phyloP scores from a whole-genome alignment of 139 green algal species.

The Auxenochlorella pyrenoidosa region DNA sequence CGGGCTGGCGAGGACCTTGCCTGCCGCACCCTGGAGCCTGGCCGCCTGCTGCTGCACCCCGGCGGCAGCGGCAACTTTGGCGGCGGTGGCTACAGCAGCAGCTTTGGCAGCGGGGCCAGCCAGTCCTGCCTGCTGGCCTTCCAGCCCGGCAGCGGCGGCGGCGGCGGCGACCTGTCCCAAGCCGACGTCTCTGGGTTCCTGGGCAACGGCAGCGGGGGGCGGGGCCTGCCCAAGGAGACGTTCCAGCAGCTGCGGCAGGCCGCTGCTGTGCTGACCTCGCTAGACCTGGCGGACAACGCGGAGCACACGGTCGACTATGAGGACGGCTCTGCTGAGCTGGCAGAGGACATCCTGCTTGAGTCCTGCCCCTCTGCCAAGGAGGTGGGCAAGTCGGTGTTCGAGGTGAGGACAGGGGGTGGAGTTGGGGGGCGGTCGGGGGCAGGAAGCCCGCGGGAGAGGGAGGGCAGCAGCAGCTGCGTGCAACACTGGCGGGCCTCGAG shows the following conservation, averaged over 20 bases:
- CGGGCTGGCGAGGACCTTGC: neutral
- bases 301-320: slow-evolving; percentile 37
- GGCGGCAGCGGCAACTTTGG: neutral
- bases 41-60: neutral
- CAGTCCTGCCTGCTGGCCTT: slow-evolving; percentile 18
- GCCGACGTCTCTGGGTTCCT: neutral
- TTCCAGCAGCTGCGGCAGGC: slow-evolving; percentile 52
- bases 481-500: no score
- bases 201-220: neutral
- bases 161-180: neutral
- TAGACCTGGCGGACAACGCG: slow-evolving; percentile 43
- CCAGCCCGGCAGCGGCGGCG: neutral
- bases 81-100: neutral
- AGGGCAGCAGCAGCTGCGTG: neutral
- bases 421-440: no score
- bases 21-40: slow-evolving; percentile 39
- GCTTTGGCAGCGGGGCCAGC: neutral
- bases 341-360: slow-evolving; percentile 29
- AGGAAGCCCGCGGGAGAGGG: no score
- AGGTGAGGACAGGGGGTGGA: neutral
- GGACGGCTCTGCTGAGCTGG: slow-evolving; percentile 14
- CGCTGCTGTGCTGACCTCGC: slow-evolving; percentile 33
- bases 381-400: slow-evolving; percentile 29
- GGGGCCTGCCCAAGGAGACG: slow-evolving; percentile 36
- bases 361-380: slow-evolving; percentile 10